Evolutionary conservation across 768 basidiomycete species (phyloP), one percentile per base, ranked within the genome.

Genomic region (Tricholoma hemisulphureum): DNA sequence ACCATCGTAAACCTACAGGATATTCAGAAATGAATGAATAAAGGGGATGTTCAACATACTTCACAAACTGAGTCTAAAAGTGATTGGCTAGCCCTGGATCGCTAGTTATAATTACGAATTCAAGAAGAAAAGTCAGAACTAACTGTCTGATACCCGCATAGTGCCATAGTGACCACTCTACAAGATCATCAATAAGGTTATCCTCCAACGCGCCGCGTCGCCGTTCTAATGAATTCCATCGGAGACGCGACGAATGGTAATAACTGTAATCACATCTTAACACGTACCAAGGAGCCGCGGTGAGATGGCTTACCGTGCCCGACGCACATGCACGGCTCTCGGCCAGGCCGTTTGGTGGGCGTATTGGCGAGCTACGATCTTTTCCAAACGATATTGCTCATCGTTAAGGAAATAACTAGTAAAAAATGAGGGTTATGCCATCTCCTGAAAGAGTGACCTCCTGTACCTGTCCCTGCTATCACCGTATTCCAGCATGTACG

Each of bases 341-440:
- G 91, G 91, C 89, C 88, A 92, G 11, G 78, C 78, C 68, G 89
- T 88, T 69, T 93, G 91, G 34, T 80, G 78, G 18, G 83, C 81
- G 67, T 87, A 86, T 60, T 83, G 83, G 20, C 86, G 81, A 41
- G 86, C 84, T n/a, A 87, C 78, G 64, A 80, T 83, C 64, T 84
- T 77, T 64, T 88, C 87, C n/a, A 75, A 75, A 13, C 72, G 75
- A 62, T 85, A 84, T 52, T 82, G 78, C 2, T 86, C 82, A 2
- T 79, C 73, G 60, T 87, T 86, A 7, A 81, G 71, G 60, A 74
- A 80, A 62, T 84, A 86, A 59, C 85, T 88, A 29, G 20, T 18
- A 34, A 28, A 32, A 2, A 8, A 58, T 29, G 24, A 8, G 35
- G 31, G 31, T 46, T 9, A 16, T 37, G 16, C 4, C 46, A 49